Conservation (phyloP, 495 filamentous ascomycete genomes). For the Hypoxylon lienhwacheense region DNA sequence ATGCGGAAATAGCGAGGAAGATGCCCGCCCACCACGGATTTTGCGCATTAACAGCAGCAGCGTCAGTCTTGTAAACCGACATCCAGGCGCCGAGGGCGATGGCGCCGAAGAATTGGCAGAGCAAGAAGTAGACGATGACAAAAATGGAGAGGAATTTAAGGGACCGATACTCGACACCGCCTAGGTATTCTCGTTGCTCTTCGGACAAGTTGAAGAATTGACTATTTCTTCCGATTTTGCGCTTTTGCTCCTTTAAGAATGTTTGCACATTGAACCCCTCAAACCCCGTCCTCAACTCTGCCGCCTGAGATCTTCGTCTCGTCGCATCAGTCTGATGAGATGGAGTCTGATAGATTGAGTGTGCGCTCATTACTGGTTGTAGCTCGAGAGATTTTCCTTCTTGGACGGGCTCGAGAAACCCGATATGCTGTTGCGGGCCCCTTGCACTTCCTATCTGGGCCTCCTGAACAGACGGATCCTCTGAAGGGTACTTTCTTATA, state of each 20-base stretch:
- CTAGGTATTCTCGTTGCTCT: constrained; percentile 64
- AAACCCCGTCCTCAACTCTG: constrained; percentile 23
- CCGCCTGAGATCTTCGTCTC: constrained; percentile 26
- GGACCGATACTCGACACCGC: constrained; percentile 71
- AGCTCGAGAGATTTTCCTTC: constrained; percentile 25
- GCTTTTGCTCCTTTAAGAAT: constrained; percentile 33
- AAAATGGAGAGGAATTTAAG: constrained; percentile 64
- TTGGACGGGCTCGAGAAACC: constrained; percentile 34
- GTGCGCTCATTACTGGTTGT: constrained; percentile 20
- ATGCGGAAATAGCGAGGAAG: constrained; percentile 67
- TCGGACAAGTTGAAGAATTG: constrained; percentile 65
- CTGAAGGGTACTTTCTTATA: neutral
- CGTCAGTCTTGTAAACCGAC: constrained; percentile 54
- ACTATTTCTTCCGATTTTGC: constrained; percentile 63
- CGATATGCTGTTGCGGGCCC: constrained; percentile 25
- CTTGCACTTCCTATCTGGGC: constrained; percentile 1
- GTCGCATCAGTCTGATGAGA: constrained; percentile 32
- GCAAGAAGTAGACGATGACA: constrained; percentile 67
- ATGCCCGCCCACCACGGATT: constrained; percentile 59
- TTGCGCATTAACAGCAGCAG: constrained; percentile 61
- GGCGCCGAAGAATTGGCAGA: constrained; percentile 65
- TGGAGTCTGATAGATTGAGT: constrained; percentile 36
- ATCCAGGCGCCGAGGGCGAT: constrained; percentile 69
- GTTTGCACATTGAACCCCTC: constrained; percentile 36
- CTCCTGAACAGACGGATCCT: constrained; percentile 18